Evolutionary conservation across 345 rosid species (phyloP).

Genomic region (Ceriops zippeliana): DNA sequence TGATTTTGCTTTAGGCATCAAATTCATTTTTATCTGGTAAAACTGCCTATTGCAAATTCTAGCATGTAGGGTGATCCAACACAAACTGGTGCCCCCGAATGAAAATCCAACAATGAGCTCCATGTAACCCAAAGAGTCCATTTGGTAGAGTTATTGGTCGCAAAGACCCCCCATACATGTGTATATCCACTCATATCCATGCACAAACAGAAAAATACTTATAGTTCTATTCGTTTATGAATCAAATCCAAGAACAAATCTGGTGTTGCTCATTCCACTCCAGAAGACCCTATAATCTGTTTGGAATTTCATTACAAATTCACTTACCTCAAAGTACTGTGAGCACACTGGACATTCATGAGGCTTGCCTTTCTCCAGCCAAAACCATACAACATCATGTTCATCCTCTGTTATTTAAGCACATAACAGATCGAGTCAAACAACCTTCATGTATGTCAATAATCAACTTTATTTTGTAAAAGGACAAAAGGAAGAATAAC

Average conservation of each 20-base stretch:
- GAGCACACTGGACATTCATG: conserved; percentile 81
- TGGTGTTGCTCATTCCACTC: conserved; percentile 1
- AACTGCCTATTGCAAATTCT: no score
- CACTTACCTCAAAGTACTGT: conserved; percentile 79
- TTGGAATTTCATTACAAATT: conserved; percentile 6
- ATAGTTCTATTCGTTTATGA: background rate
- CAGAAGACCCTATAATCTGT: background rate
- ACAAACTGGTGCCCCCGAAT: no score
- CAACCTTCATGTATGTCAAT: background rate
- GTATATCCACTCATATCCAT: background rate
- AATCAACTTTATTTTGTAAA: background rate
- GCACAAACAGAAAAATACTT: background rate
- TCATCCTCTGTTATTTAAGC: conserved; percentile 61
- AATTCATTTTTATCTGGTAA: no score
- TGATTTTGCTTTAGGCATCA: no score
- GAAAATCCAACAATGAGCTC: no score
- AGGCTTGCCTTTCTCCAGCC: conserved; percentile 87
- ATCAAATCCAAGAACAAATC: background rate
- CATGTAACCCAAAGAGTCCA: no score
- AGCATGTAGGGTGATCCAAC: no score
- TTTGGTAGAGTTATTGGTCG: no score
- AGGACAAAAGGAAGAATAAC: conserved; percentile 19
- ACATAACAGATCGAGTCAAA: background rate
- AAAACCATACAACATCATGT: conserved; percentile 97
- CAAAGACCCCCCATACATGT: no score